Evolutionary conservation across 1,139 yeast species (phyloP), one percentile per base, ranked within the genome.

Genomic region (Geotrichum cucujoidarum): DNA sequence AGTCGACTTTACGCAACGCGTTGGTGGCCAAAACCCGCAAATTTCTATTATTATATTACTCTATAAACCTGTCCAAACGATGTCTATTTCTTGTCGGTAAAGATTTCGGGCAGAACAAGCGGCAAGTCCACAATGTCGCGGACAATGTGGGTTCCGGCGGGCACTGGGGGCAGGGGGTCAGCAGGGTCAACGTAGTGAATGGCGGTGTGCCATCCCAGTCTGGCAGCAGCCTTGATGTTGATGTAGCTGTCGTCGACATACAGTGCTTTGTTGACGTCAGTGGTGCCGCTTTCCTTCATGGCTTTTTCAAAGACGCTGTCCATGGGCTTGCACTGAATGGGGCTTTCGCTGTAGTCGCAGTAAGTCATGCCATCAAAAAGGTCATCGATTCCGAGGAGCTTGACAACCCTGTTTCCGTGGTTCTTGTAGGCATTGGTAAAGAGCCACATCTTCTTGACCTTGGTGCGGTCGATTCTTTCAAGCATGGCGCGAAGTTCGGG

Each of bases 401-500:
- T 74, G 18, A 89, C 74, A 16, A 86, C 95, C 6, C 73, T 73
- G 48, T 80, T 61, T 0, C 94, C 97, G 64, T 92, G 97, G 60
- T 78, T 87, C 63, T 83, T 81, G 70, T 90, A 92, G 1, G 98
- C 98, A 63, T 92, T 92, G 14, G 98, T 92, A 59, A 89, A 83
- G 41, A 92, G 74, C 98, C 98, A 92, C 51, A 81, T 62, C 57
- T 80, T 73, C 54, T 74, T 74, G 43, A 79, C 74, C 51, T 75
- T 75, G 2, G 75, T 49, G 34, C 65, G 54, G 56, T 71, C 73
- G 27, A 71, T 55, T 13, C 60, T 45, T 43, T 54, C 55, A 8
- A 72, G 60, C 62, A 71, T 57, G 18, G 57, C 51, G 50, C 72
- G 60, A 16, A 71, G 60, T 29, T 59, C 60, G 2, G 63, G 62